Conservation (phyloP, 176 grass and related monocot species). For the Eleusine coracana region DNA sequence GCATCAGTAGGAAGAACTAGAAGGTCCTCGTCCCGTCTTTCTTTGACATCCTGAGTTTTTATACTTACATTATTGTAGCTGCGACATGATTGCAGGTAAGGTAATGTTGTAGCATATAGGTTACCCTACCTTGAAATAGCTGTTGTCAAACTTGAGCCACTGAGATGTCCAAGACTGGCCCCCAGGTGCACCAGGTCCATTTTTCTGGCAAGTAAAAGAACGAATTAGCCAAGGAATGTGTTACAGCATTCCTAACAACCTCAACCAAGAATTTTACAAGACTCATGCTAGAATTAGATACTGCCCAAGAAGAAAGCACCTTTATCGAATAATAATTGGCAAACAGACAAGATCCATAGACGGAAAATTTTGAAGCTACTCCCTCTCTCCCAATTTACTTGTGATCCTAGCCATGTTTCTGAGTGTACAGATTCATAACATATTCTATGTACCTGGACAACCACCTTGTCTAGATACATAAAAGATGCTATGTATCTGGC, state of each 20-base stretch:
- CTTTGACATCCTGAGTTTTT: constrained; percentile 66
- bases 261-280: constrained; percentile 6
- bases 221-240: not conserved
- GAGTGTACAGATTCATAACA: too few species aligned
- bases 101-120: not conserved
- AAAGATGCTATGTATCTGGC: too few species aligned
- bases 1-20: constrained; percentile 91
- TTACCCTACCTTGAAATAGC: constrained; percentile 77
- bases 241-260: not conserved
- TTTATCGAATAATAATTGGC: not conserved
- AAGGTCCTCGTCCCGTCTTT: constrained; percentile 68
- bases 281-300: constrained; percentile 15
- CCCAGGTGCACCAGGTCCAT: constrained; percentile 91
- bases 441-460: too few species aligned
- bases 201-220: constrained; percentile 59
- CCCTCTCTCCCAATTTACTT: too few species aligned
- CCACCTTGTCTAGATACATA: too few species aligned
- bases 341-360: not conserved
- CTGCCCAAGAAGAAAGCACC: not conserved
- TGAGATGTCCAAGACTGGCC: constrained; percentile 94
- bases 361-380: not conserved
- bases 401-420: too few species aligned
- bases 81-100: constrained; percentile 8
- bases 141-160: constrained; percentile 98
- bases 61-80: constrained; percentile 8